Evolutionary conservation across 78 protist genomes (phyloP).

Genomic region (Speleostelium caveatum): DNA sequence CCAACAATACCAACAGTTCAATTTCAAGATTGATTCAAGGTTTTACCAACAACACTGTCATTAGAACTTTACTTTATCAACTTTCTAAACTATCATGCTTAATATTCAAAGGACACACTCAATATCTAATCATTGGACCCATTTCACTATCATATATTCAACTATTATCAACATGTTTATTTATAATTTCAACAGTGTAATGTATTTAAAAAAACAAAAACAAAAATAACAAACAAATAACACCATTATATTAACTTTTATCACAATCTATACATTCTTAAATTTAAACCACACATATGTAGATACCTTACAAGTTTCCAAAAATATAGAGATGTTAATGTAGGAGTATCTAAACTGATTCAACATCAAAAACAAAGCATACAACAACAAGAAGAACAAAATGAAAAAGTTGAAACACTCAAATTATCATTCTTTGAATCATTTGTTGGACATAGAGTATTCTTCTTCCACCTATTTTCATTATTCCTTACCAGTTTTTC

Average conservation of each 20-base stretch:
- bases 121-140: conserved; percentile 61
- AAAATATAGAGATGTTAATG: background rate
- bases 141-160: conserved; percentile 24
- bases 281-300: conserved; percentile 9
- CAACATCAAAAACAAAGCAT: background rate
- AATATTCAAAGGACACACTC: conserved; percentile 24
- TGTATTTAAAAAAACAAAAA: conserved; percentile 17
- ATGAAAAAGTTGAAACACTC: background rate
- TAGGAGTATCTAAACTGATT: no score
- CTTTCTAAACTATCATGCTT: background rate
- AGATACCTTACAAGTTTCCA: background rate
- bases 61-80: background rate
- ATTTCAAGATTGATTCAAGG: background rate
- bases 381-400: background rate
- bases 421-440: conserved; percentile 11
- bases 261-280: no score
- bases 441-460: conserved; percentile 34
- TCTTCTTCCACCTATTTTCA: conserved; percentile 38
- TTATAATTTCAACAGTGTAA: conserved; percentile 37
- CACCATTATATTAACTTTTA: conserved; percentile 16
- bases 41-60: background rate
- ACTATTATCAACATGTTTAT: conserved; percentile 13
- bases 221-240: conserved; percentile 32
- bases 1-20: background rate
- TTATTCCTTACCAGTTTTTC: conserved; percentile 11